Conservation (phyloP, 306 rosid species). For the Trifolium fragiferum region DNA sequence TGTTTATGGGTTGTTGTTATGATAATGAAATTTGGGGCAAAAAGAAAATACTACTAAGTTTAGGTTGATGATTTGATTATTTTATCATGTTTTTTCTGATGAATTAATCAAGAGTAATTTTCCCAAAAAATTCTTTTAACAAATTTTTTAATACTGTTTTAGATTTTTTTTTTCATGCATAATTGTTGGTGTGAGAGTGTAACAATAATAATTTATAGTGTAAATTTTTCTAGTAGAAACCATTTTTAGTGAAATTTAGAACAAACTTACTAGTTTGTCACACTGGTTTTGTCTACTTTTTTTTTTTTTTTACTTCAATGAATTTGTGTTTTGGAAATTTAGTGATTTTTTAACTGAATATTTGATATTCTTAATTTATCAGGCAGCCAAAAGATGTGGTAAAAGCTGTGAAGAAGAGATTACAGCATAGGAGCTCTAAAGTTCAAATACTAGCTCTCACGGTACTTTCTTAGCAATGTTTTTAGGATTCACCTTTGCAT, state of each 20-base stretch:
- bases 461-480: slow-evolving; percentile 51
- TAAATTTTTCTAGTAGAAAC: background rate
- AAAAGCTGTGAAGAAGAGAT: slow-evolving; percentile 89
- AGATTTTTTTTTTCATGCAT: background rate
- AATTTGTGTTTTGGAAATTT: slow-evolving; percentile 21
- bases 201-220: background rate
- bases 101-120: slow-evolving; percentile 13
- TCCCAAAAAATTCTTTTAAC: background rate
- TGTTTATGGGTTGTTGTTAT: slow-evolving; percentile 33
- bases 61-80: slow-evolving; percentile 4
- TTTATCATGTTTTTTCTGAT: slow-evolving; percentile 6
- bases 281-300: background rate
- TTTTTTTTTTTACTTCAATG: background rate
- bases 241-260: slow-evolving; percentile 22
- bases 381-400: slow-evolving; percentile 99
- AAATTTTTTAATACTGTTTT: background rate
- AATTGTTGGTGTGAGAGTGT: slow-evolving; percentile 21
- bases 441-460: slow-evolving; percentile 87
- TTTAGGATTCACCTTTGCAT: slow-evolving; percentile 23
- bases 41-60: background rate
- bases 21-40: slow-evolving; percentile 35
- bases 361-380: slow-evolving; percentile 50
- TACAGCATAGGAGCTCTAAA: slow-evolving; percentile 90
- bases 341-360: slow-evolving; percentile 18
- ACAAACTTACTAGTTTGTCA: slow-evolving; percentile 21